Percentiles rank a stretch among this genome's conserved stretches.
Conservation (phyloP, 371 early-diverging fungal species). For the Mitosporidium daphniae region DNA sequence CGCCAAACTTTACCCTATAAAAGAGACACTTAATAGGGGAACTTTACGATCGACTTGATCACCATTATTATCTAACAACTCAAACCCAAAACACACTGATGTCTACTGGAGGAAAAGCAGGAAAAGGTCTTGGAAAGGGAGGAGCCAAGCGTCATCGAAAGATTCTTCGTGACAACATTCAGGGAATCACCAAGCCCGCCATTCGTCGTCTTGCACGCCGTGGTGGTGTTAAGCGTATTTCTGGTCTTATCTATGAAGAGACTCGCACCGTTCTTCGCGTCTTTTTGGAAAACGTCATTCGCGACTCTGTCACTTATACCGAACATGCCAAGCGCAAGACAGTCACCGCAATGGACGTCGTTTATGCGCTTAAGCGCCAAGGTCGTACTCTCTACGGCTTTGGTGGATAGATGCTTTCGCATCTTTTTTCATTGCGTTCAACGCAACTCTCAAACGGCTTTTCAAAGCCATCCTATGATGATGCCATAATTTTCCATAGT, state of each 20-base stretch:
- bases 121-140: conserved; percentile 83
- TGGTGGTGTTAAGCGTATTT: conserved; percentile 99
- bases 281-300: conserved; percentile 87
- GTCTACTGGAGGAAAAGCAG: conserved; percentile 82
- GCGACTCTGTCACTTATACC: conserved; percentile 86
- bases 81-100: conserved; percentile 9
- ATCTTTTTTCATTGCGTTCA: too few relatives aligned
- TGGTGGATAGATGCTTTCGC: conserved; percentile 7
- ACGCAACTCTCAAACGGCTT: too few relatives aligned
- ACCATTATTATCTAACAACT: too few relatives aligned
- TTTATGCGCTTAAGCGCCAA: conserved; percentile 88
- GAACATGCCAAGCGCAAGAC: conserved; percentile 99
- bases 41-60: not conserved
- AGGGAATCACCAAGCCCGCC: conserved; percentile 94
- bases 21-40: not conserved
- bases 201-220: conserved; percentile 98
- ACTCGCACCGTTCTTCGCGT: conserved; percentile 76
- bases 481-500: too few relatives aligned
- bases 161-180: conserved; percentile 86
- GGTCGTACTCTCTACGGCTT: conserved; percentile 70
- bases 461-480: too few relatives aligned
- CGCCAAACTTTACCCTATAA: too few relatives aligned
- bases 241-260: conserved; percentile 91
- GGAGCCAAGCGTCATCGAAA: conserved; percentile 94
- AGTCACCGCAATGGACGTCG: conserved; percentile 53